phyloP scores from a whole-genome alignment of 2,329 filamentous ascomycete species.

The Pleoardoris graminearum region DNA sequence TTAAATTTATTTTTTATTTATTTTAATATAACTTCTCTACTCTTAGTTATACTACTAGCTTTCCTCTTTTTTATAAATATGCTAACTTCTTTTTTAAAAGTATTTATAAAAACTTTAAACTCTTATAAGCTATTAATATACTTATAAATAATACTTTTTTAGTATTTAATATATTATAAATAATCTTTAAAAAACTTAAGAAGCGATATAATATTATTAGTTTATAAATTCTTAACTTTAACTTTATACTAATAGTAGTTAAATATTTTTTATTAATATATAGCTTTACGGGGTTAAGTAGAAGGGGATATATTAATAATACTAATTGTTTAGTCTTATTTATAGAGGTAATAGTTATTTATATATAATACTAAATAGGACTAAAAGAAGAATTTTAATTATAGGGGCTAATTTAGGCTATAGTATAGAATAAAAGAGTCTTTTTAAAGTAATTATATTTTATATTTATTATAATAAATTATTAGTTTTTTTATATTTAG shows the following conservation, averaged over 20 bases:
- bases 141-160: conserved; percentile 14
- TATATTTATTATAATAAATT: conserved; percentile 13
- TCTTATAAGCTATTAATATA: too few relatives aligned
- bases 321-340: conserved; percentile 11
- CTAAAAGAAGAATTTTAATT: conserved; percentile 10
- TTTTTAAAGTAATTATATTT: conserved; percentile 7
- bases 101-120: conserved; percentile 9
- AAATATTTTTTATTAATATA: conserved; percentile 10
- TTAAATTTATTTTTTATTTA: too few relatives aligned
- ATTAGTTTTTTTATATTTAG: conserved; percentile 10
- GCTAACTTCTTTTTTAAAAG: conserved; percentile 14
- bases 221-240: conserved; percentile 4
- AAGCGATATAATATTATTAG: conserved; percentile 11
- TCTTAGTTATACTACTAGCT: conserved; percentile 10
- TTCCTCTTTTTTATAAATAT: conserved; percentile 14
- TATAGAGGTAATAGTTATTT: conserved; percentile 11
- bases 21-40: conserved; percentile 7
- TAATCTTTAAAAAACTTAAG: conserved; percentile 9
- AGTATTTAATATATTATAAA: conserved; percentile 13
- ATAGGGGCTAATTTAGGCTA: conserved; percentile 5
- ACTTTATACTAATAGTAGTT: conserved; percentile 10
- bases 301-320: conserved; percentile 12
- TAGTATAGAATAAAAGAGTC: conserved; percentile 9
- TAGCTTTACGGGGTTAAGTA: conserved; percentile 6
- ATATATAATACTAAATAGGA: conserved; percentile 9